Evolutionary conservation across 768 basidiomycete genomes (phyloP).

Genomic region (Rhodosporidiobolus odoratus): DNA sequence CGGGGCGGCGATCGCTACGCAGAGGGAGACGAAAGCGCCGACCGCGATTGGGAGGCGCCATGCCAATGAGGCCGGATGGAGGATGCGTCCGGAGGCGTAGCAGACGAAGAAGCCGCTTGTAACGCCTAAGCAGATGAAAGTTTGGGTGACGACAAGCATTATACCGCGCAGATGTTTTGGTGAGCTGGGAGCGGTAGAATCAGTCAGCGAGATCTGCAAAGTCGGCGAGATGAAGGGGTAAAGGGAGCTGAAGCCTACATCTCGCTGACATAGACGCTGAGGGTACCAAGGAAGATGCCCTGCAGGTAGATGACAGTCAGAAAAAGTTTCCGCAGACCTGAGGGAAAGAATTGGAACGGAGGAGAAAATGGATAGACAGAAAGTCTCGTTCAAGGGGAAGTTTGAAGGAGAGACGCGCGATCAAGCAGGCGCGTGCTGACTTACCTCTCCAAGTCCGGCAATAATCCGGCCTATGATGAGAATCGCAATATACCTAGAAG

Average conservation of each 20-base stretch:
- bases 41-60: constrained; percentile 50
- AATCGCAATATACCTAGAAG: not conserved
- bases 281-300: constrained; percentile 2
- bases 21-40: constrained; percentile 1
- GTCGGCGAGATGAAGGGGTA: not conserved
- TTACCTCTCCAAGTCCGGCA: constrained; percentile 19
- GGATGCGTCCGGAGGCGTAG: constrained; percentile 28
- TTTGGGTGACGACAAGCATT: constrained; percentile 50
- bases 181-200: constrained; percentile 42
- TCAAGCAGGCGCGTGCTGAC: no score
- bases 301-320: no score
- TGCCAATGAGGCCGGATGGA: constrained; percentile 45
- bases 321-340: no score
- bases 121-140: constrained; percentile 47
- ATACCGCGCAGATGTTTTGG: constrained; percentile 51
- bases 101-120: not conserved
- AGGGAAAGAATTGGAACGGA: no score
- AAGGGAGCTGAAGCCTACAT: not conserved
- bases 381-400: no score
- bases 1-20: constrained; percentile 44
- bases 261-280: constrained; percentile 11
- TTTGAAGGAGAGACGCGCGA: no score
- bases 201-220: constrained; percentile 27
- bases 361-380: no score
- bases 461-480: constrained; percentile 14